Percentiles rank a stretch among this genome's conserved stretches.
These are phyloP conservation scores for Colletotrichum sp. DNA, from an alignment of 2,329 filamentous ascomycete species.

Conservation along the genomic window DNA sequence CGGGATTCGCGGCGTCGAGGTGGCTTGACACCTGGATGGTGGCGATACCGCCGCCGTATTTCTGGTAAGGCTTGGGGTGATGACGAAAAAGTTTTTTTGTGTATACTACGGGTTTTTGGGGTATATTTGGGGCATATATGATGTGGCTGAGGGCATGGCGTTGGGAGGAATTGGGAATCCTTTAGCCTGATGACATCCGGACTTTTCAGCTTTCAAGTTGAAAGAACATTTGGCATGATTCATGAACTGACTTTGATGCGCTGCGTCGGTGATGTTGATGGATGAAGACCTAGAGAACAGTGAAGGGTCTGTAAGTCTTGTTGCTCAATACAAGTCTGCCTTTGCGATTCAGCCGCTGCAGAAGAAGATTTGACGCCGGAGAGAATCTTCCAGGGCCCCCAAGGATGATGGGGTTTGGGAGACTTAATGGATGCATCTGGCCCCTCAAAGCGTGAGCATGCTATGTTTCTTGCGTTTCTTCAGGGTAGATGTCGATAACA, in stretches of 20 bases:
- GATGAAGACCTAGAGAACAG: not conserved
- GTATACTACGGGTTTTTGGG: not conserved
- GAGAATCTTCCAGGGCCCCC: not conserved
- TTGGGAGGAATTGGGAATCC: not conserved
- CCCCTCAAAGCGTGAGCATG: not conserved
- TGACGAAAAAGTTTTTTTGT: not conserved
- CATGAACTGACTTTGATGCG: not conserved
- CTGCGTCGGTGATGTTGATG: not conserved
- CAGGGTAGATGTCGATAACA: not conserved
- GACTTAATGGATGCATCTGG: not conserved
- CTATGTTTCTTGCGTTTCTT: not conserved
- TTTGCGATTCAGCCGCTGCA: not conserved
- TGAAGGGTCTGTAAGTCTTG: not conserved
- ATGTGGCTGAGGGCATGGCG: not conserved
- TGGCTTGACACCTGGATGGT: not conserved
- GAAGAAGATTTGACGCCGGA: not conserved
- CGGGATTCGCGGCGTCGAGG: conserved; percentile 10
- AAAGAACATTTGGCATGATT: not conserved
- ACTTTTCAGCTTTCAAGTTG: not conserved
- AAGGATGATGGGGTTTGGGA: not conserved
- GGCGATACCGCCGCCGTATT: not conserved
- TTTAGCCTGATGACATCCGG: not conserved
- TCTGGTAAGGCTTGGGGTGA: not conserved
- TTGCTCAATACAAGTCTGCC: not conserved
- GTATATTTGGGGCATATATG: not conserved